Conservation (phyloP, 1,139 yeast genomes). For the Wickerhamiella infanticola region DNA sequence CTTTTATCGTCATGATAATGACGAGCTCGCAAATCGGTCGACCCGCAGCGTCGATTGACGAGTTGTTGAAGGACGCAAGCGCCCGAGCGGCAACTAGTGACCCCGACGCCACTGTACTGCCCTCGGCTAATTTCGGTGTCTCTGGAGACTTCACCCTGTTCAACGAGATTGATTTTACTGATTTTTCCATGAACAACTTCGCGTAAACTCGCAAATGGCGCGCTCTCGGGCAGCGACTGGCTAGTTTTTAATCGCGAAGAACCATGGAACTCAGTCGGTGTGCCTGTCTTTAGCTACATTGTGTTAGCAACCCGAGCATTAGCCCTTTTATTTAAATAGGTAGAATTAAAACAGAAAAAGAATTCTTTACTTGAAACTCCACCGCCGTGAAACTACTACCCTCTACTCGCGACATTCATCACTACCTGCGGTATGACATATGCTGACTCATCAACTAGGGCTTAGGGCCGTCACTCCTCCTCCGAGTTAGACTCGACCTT, state of each 20-base stretch:
- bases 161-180: conserved; percentile 10
- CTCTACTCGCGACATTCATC: no score
- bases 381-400: no score
- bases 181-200: conserved; percentile 4
- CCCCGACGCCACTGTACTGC: conserved; percentile 11
- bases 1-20: neutral
- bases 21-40: conserved; percentile 12
- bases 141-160: conserved; percentile 14
- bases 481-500: neutral
- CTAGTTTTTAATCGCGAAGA: conserved; percentile 1
- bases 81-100: conserved; percentile 11
- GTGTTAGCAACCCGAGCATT: no score
- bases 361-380: no score
- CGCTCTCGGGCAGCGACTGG: conserved; percentile 16
- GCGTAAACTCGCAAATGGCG: conserved; percentile 15
- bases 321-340: neutral
- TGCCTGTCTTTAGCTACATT: neutral
- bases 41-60: conserved; percentile 32
- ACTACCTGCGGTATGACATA: no score
- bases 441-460: neutral
- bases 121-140: conserved; percentile 12
- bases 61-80: conserved; percentile 15
- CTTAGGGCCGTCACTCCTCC: neutral
- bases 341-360: no score
- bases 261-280: neutral